phyloP scores from a whole-genome alignment of 2,329 filamentous ascomycete genomes.

The Neofusicoccum kwambonambiense region DNA sequence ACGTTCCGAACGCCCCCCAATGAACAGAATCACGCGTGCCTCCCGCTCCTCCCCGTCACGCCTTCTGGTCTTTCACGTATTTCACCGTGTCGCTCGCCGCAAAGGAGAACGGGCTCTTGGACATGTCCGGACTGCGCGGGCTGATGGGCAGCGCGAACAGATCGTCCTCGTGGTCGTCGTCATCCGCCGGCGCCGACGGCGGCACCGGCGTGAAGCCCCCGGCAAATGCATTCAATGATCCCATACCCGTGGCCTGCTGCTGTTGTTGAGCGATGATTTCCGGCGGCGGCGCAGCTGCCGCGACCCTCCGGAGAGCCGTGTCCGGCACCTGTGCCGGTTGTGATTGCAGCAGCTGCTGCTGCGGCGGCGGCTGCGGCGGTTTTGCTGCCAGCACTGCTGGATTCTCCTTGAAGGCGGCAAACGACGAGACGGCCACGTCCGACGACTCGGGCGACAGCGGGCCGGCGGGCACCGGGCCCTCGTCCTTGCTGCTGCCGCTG shows the following conservation, averaged over 20 bases:
- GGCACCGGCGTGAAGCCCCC: slow-evolving; percentile 20
- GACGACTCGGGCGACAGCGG: slow-evolving; percentile 62
- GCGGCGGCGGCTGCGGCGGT: slow-evolving; percentile 23
- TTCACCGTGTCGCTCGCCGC: slow-evolving; percentile 34
- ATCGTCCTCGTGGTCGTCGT: slow-evolving; percentile 68
- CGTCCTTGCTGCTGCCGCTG: slow-evolving; percentile 19
- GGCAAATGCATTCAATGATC: slow-evolving; percentile 46
- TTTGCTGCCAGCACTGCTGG: slow-evolving; percentile 42
- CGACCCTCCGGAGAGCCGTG: slow-evolving; percentile 32
- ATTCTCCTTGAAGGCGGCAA: slow-evolving; percentile 57
- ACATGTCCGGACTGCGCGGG: slow-evolving; percentile 81
- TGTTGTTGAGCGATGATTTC: slow-evolving; percentile 39
- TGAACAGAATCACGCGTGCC: neutral
- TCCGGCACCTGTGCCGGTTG: slow-evolving; percentile 20
- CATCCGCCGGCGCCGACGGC: slow-evolving; percentile 30
- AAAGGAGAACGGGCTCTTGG: slow-evolving; percentile 75
- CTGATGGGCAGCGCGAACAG: slow-evolving; percentile 86
- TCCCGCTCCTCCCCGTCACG: slow-evolving; percentile 22
- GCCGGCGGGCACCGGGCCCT: slow-evolving; percentile 37
- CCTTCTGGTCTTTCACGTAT: slow-evolving; percentile 31
- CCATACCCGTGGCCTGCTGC: slow-evolving; percentile 37
- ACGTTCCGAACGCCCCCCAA: slow-evolving; percentile 6
- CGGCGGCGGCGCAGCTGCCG: slow-evolving; percentile 36
- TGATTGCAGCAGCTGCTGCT: slow-evolving; percentile 15
- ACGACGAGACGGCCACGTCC: slow-evolving; percentile 61